Percentiles rank a stretch among this genome's conserved stretches.
These are phyloP conservation scores for Prunus yedoensis DNA, from an alignment of 331 rosid genomes.

Conservation along the genomic window DNA sequence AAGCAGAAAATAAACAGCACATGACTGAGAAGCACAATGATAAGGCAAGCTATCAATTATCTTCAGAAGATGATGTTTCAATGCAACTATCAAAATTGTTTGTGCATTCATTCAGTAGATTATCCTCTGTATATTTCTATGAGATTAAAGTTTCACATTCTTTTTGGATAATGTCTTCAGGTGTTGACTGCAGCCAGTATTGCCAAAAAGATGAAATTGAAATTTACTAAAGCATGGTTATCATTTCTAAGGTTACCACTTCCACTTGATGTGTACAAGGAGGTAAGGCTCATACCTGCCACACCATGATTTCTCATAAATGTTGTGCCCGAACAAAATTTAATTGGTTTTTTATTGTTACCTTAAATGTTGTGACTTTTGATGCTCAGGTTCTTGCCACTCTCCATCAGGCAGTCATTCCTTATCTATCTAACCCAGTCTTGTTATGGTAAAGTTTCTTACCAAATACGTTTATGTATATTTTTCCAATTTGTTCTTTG, in stretches of 20 bases:
- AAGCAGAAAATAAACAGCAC: conserved; percentile 44
- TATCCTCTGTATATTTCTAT: conserved; percentile 6
- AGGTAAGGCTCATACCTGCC: conserved; percentile 43
- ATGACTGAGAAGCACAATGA: conserved; percentile 41
- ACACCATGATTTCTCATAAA: background rate
- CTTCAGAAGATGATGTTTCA: background rate
- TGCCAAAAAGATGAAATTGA: conserved; percentile 68
- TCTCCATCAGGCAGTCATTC: conserved; percentile 82
- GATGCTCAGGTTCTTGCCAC: conserved; percentile 69
- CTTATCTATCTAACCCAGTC: conserved; percentile 72
- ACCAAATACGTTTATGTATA: conserved; percentile 2
- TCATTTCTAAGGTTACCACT: conserved; percentile 76
- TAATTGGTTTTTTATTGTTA: background rate
- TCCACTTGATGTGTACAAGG: conserved; percentile 89
- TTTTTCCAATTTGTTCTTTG: conserved; percentile 16
- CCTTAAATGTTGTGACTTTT: background rate
- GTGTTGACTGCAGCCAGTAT: conserved; percentile 51
- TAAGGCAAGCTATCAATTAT: conserved; percentile 35
- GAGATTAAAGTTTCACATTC: background rate
- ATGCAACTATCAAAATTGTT: conserved; percentile 10
- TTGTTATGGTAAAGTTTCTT: conserved; percentile 63
- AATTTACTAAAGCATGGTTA: conserved; percentile 88
- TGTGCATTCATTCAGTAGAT: conserved; percentile 6
- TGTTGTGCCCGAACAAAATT: background rate
- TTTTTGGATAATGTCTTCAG: conserved; percentile 37